These are phyloP conservation scores for Funneliformis caledonium DNA, from an alignment of 371 early-diverging fungal genomes.

Conservation along the genomic window DNA sequence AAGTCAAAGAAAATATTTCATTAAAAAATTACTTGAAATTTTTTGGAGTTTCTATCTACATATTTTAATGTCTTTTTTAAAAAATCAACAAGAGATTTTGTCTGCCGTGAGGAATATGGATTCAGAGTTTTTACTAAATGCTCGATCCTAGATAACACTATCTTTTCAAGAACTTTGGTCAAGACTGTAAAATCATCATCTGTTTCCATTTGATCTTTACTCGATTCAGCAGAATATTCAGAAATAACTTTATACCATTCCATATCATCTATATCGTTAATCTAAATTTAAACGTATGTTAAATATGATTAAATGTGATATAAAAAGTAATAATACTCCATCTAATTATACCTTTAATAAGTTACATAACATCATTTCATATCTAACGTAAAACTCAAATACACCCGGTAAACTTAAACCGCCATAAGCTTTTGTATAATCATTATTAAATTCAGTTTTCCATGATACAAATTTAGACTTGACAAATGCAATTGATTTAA, in stretches of 20 bases:
- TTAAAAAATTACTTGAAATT: constrained; percentile 5
- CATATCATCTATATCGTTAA: constrained; percentile 50
- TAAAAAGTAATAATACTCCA: constrained; percentile 38
- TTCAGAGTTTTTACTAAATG: constrained; percentile 4
- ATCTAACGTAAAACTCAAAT: constrained; percentile 71
- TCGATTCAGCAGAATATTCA: constrained; percentile 48
- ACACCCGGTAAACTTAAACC: constrained; percentile 69
- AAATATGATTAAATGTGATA: background rate
- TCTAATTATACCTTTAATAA: constrained; percentile 58
- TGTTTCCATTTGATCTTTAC: background rate
- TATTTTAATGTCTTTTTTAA: background rate
- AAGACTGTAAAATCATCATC: constrained; percentile 21
- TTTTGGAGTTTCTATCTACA: constrained; percentile 13
- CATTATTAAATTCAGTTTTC: constrained; percentile 64
- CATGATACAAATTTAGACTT: constrained; percentile 68
- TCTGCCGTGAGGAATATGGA: constrained; percentile 24
- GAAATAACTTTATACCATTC: constrained; percentile 57
- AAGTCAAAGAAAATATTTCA: background rate
- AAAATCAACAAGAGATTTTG: constrained; percentile 9
- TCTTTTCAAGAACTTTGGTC: constrained; percentile 20
- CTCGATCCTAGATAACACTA: background rate
- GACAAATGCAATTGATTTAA: constrained; percentile 55
- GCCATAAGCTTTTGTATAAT: constrained; percentile 74
- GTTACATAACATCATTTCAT: constrained; percentile 67
- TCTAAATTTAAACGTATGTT: background rate